Percentiles rank a stretch among this genome's conserved stretches.
phyloP scores from a whole-genome alignment of 306 rosid species.

The Cucumis cinereus region DNA sequence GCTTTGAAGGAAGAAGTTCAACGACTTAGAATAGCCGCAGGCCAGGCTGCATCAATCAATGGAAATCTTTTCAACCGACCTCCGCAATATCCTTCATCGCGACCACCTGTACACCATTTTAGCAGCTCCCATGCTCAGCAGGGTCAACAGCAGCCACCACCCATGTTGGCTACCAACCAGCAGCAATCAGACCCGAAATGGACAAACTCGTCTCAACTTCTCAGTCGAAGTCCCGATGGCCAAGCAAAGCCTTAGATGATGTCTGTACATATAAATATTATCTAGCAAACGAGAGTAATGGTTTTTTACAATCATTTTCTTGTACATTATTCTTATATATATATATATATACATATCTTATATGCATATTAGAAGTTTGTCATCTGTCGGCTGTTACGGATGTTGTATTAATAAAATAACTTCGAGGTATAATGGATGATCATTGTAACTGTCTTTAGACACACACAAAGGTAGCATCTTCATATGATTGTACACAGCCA shows the following conservation, averaged over 20 bases:
- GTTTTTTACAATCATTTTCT: background rate
- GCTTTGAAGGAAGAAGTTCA: constrained; percentile 72
- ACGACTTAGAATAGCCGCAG: constrained; percentile 58
- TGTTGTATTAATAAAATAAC: background rate
- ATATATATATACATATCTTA: background rate
- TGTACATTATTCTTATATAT: background rate
- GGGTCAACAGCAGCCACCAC: constrained; percentile 37
- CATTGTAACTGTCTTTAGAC: background rate
- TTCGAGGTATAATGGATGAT: background rate
- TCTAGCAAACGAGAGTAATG: background rate
- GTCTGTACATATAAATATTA: constrained; percentile 24
- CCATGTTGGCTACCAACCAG: constrained; percentile 28
- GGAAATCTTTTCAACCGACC: constrained; percentile 23
- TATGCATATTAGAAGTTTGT: background rate
- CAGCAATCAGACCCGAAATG: constrained; percentile 24
- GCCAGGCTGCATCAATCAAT: constrained; percentile 25
- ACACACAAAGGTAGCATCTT: background rate
- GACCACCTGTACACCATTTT: constrained; percentile 35
- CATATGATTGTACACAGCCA: background rate
- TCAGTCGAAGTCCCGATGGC: constrained; percentile 41
- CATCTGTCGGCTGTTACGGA: background rate
- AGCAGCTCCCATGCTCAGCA: constrained; percentile 34
- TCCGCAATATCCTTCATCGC: constrained; percentile 50
- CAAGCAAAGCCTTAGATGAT: constrained; percentile 10
- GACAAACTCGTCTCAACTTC: constrained; percentile 37